Evolutionary conservation across 2,329 filamentous ascomycete species (phyloP).

Genomic region (Phoma sp.): DNA sequence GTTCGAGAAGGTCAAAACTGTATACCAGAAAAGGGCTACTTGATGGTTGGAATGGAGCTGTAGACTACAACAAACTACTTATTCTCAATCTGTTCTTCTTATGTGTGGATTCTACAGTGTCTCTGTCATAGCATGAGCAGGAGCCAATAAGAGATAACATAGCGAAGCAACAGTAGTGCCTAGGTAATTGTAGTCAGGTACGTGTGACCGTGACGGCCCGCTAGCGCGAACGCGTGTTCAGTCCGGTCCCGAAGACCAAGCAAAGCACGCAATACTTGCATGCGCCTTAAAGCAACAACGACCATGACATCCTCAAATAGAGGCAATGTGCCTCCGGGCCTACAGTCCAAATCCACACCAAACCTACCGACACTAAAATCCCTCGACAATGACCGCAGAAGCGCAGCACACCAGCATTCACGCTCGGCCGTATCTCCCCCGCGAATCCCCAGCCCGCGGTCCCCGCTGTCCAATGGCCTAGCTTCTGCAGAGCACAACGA

Average conservation of each 20-base stretch:
- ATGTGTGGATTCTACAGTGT: too few relatives aligned
- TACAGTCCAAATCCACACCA: slow-evolving; percentile 56
- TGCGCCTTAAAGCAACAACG: slow-evolving; percentile 21
- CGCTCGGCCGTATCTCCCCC: slow-evolving; percentile 15
- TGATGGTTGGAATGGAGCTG: not conserved
- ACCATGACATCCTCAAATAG: slow-evolving; percentile 38
- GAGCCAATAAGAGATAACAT: too few relatives aligned
- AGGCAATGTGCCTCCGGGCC: slow-evolving; percentile 43
- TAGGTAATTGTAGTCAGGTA: too few relatives aligned
- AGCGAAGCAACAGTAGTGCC: too few relatives aligned
- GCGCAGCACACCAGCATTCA: not conserved
- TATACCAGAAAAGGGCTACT: slow-evolving; percentile 10
- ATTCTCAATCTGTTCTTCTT: not conserved
- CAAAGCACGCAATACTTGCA: slow-evolving; percentile 30
- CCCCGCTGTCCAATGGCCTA: slow-evolving; percentile 26
- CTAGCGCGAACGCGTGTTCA: slow-evolving; percentile 25
- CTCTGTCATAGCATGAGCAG: too few relatives aligned
- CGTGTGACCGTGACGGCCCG: slow-evolving; percentile 1
- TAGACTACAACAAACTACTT: slow-evolving; percentile 3
- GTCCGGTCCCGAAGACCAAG: slow-evolving; percentile 14
- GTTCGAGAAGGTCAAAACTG: not conserved
- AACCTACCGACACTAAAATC: slow-evolving; percentile 53
- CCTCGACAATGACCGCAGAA: slow-evolving; percentile 27
- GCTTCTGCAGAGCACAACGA: slow-evolving; percentile 39
- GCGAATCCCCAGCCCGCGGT: slow-evolving; percentile 24